Evolutionary conservation across 306 rosid species (phyloP).

Genomic region (Aeschynomene evenia): DNA sequence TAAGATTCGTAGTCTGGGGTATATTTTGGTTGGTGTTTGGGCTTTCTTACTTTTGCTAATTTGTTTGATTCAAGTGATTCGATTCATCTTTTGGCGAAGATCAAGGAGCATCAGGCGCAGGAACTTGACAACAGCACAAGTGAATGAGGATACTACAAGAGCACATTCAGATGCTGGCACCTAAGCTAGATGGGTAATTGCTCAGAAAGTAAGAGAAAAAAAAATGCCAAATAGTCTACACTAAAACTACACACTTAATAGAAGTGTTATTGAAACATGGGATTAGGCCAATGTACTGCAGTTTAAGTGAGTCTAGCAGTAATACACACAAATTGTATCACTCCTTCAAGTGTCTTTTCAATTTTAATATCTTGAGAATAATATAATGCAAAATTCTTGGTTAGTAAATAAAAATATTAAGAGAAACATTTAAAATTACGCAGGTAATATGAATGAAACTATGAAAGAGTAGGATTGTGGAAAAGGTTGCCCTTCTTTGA

Average conservation of each 20-base stretch:
- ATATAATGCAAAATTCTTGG: too few species aligned
- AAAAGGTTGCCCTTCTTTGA: background rate
- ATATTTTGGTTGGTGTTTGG: constrained; percentile 9
- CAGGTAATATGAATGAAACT: background rate
- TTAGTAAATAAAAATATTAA: too few species aligned
- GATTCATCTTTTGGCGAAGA: constrained; percentile 27
- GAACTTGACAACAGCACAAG: background rate
- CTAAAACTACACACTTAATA: too few species aligned
- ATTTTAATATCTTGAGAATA: too few species aligned
- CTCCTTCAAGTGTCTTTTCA: too few species aligned
- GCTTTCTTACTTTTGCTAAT: background rate
- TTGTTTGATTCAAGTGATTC: background rate
- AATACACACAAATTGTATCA: too few species aligned
- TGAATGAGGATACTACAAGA: background rate
- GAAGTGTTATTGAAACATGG: too few species aligned
- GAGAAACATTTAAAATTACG: background rate
- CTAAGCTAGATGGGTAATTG: background rate
- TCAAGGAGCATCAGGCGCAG: background rate
- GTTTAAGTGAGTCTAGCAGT: too few species aligned
- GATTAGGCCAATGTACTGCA: too few species aligned
- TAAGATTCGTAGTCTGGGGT: background rate
- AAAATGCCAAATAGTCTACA: too few species aligned
- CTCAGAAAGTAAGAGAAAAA: too few species aligned
- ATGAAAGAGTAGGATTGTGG: background rate
- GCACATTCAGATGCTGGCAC: background rate